Conservation (phyloP, 208 protist genomes). For the Sergeia podlipaevii region DNA sequence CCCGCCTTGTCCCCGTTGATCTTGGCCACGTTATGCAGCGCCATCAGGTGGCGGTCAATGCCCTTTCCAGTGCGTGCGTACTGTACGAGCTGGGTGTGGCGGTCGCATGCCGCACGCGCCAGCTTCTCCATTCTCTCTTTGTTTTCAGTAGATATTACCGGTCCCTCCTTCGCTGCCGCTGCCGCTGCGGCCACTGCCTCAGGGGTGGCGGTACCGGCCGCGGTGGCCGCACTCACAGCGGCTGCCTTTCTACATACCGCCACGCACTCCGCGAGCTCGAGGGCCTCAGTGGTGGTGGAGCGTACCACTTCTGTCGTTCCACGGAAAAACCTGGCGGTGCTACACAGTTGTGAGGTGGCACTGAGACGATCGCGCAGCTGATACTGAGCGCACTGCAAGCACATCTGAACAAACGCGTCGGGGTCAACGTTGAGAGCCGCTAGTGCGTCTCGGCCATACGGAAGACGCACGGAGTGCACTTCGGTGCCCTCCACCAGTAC, state of each 20-base stretch:
- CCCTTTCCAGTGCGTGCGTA: constrained; percentile 73
- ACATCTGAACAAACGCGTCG: constrained; percentile 87
- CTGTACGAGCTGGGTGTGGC: constrained; percentile 43
- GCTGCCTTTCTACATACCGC: constrained; percentile 13
- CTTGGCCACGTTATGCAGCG: constrained; percentile 70
- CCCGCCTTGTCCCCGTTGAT: constrained; percentile 57
- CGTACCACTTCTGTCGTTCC: constrained; percentile 82
- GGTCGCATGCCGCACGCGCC: constrained; percentile 33
- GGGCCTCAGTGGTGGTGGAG: constrained; percentile 60
- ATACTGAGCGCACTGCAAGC: constrained; percentile 81
- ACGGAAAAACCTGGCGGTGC: constrained; percentile 73
- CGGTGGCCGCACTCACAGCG: neutral
- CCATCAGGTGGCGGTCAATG: constrained; percentile 88
- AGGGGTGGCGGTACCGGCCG: neutral
- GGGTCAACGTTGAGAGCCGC: constrained; percentile 35
- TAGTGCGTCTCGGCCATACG: constrained; percentile 45
- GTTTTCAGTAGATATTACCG: constrained; percentile 8
- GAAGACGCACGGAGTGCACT: constrained; percentile 47
- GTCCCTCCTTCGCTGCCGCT: neutral
- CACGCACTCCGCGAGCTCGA: constrained; percentile 40
- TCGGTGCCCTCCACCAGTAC: constrained; percentile 59
- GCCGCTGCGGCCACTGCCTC: neutral
- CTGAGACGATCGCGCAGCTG: constrained; percentile 64
- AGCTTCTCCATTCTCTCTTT: constrained; percentile 41
- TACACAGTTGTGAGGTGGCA: constrained; percentile 60